Conservation (phyloP, 1,139 yeast genomes). For the Nakaseomyces delphensis region DNA sequence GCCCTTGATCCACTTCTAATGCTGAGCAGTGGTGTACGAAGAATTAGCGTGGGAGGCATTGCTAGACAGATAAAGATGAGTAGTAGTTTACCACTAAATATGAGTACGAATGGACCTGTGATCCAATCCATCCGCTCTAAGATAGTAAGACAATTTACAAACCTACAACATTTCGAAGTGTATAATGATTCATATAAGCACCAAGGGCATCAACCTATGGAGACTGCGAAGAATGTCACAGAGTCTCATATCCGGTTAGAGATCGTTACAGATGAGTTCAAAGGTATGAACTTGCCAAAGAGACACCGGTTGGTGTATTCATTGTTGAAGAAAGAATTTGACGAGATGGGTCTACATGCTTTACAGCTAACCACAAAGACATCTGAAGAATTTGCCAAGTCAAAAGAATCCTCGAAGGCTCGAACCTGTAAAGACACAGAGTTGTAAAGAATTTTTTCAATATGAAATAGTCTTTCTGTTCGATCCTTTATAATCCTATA, state of each 20-base stretch:
- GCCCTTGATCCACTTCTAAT: too few species aligned
- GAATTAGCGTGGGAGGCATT: not conserved
- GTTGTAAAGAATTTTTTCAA: not conserved
- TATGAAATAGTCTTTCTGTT: too few species aligned
- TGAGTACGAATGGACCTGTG: constrained; percentile 41
- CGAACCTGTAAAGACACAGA: not conserved
- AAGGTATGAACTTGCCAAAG: constrained; percentile 58
- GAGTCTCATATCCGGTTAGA: constrained; percentile 80
- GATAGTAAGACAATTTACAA: constrained; percentile 37
- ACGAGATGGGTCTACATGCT: constrained; percentile 71
- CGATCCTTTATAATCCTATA: too few species aligned
- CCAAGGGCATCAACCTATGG: constrained; percentile 78
- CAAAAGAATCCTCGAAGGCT: constrained; percentile 21
- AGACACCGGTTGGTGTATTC: constrained; percentile 74
- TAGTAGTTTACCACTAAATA: not conserved
- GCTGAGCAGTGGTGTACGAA: not conserved
- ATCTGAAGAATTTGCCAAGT: constrained; percentile 41
- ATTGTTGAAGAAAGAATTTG: constrained; percentile 61
- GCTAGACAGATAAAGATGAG: not conserved
- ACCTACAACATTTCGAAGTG: constrained; percentile 47
- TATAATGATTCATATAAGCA: constrained; percentile 84
- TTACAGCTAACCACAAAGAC: constrained; percentile 82
- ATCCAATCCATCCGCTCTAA: constrained; percentile 44
- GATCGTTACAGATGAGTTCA: constrained; percentile 61
- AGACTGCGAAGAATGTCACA: constrained; percentile 58